Evolutionary conservation across 1,284 basidiomycete species (phyloP), one percentile per base, ranked within the genome.

Genomic region (Pseudozyma sp.): DNA sequence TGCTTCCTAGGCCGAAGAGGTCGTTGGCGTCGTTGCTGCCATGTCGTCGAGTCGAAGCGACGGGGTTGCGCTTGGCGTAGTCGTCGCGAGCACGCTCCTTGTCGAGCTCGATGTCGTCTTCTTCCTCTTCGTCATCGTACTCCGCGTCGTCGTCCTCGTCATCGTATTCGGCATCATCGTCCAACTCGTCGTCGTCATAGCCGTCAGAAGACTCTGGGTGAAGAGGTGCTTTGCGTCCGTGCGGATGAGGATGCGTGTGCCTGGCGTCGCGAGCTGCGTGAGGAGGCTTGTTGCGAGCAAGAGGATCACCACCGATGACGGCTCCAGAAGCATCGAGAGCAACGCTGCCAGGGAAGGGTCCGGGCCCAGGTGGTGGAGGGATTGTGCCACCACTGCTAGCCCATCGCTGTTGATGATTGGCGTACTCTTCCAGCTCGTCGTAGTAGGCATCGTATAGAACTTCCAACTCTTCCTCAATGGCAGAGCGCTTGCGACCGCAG

Each of bases 401-500:
- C 87, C 94, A 94, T 86, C 91, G 92, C 89, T 94, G 92, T 89
- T 97, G 94, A 87, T 95, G 93, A 87, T 93, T 92, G 86, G 95
- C 95, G 89, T 98, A 98, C 88, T 93, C 91, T 89, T 97, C 93
- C 87, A 99, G 91, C 89, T 98, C 95, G 86, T 97, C 93, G 90
- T 98, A 98, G 90, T 99, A 99, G 88, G 94, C 93, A 89, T 97
- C 94, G 89, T 99, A 98, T 87, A 98, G 91, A 88, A 95, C 93
- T 88, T 97, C 94, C 86, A 99, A 91, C 89, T 99, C 96, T 88
- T 94, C 93, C 89, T 98, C 97, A 87, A 99, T 98, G 80, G 95
- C 95, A 87, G 92, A 91, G 79, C 93, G 94, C 89, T 99, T 99
- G 83, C 96, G 89, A 43, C 94, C 94, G 86, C 96, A 99, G 39